Evolutionary conservation across 2,329 filamentous ascomycete genomes (phyloP), one percentile per base, ranked within the genome.

Genomic region (Berkeleyomyces basicola): DNA sequence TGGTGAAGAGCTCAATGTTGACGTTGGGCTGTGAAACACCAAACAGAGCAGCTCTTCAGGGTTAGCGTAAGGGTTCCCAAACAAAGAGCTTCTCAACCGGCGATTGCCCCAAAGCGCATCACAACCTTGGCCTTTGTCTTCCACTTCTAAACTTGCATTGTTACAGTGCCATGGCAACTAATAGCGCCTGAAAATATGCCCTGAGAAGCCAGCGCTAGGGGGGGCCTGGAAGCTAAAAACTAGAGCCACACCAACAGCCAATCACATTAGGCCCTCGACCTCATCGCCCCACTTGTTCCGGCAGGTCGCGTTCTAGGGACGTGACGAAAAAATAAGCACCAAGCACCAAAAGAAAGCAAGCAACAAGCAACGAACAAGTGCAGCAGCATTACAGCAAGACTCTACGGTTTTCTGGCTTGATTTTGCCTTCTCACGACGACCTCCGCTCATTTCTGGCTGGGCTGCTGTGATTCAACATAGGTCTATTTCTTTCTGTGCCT

Each of bases 281-380:
- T 3, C 2, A 37, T 4, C 3, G 36, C 11, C 33, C 49, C 49
- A 55, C 49, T 55, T 55, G 36, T 59, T 59, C 36, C 33, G 42
- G 58, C 58, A 59, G 42, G 58, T 59, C 44, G 58, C 14, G 42
- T 59, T 23, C 58, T 16, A 59, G 42, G 46, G 47, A 63, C 62
- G 62, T 63, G 62, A 63, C 62, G 46, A 46, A 55, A 59, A 53
- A 59, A 61, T 46, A 47, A 40, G 37, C 43, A 31, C 23, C 43
- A 31, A 37, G 44, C 44, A 47, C 44, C 44, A 47, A 47, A 7
- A 23, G 6, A n/a, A 47, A 47, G 44, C 14, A 14, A n/a, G 9
- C n/a, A 14, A 14, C n/a, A 39, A 55, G 49, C 49, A 55, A 3
- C 31, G 37, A 53, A 36, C 36, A 55, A 55, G 31, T 37, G 36